Evolutionary conservation across 1,284 basidiomycete species (phyloP), one percentile per base, ranked within the genome.

Genomic region (Pterulicium gracile): DNA sequence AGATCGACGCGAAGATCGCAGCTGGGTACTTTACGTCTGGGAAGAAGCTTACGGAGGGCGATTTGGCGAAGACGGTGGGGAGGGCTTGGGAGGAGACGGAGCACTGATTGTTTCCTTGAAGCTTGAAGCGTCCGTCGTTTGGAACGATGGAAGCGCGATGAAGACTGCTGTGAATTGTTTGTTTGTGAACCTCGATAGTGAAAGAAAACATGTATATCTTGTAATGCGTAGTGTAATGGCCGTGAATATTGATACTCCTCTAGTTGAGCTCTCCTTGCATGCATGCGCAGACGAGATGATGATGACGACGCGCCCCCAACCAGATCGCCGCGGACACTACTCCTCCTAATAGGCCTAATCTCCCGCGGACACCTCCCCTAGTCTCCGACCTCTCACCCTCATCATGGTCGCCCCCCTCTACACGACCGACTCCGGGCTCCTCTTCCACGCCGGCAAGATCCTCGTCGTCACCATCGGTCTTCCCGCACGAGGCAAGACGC

Each of bases 361-460:
- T 32, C 27, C 27, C 27, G n/a, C 27, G n/a, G 27, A 10, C 18
- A 41, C 39, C 39, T 15, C 39, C 18, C 39, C 39, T 41, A 20
- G 10, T 41, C 39, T 19, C 39, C 7, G 19, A 7, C 13, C 10
- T 41, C 39, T 15, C 18, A 7, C 36, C 36, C 42, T 48, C 24
- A 50, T n/a, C 22, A 92, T 93, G 89, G 88, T 86, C 13, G 89
- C 88, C 21, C 90, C 89, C 3, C 65, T 93, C 27, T 93, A 92
- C 61, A 89, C 78, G 4, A 94, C 90, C 10, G 86, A 67, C 23
- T 87, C 83, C 44, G 84, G 86, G 32, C 74, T 92, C 20, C 80
- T 96, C 40, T 96, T 86, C 66, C 92, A 96, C 65, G 92, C 92
- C 7, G 94, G 93, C 57, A 91, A 96, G 64, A 95, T 97, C 58